phyloP scores from a whole-genome alignment of 179 eudicot genomes.

The Actinidia arguta region DNA sequence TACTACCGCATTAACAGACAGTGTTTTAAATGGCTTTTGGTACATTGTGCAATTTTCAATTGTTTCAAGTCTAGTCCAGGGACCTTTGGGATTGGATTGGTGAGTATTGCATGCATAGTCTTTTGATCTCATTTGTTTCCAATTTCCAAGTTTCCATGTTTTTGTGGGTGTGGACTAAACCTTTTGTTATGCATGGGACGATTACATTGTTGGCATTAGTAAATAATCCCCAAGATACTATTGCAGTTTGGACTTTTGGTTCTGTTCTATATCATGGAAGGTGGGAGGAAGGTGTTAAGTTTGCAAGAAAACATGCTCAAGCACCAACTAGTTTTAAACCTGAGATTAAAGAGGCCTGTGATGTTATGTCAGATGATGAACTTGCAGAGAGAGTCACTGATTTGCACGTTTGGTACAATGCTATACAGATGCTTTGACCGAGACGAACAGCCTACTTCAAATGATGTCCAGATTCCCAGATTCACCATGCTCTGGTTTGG shows the following conservation, averaged over 20 bases:
- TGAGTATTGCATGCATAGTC: not conserved
- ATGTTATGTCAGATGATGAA: constrained; percentile 53
- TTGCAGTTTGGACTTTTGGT: constrained; percentile 74
- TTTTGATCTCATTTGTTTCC: not conserved
- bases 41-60: too few species aligned
- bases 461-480: constrained; percentile 62
- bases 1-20: too few species aligned
- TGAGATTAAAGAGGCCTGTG: constrained; percentile 52
- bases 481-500: constrained; percentile 53
- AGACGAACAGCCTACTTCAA: constrained; percentile 45
- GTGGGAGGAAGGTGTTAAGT: constrained; percentile 68
- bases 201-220: constrained; percentile 80
- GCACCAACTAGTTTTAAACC: constrained; percentile 50
- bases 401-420: constrained; percentile 51
- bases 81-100: too few species aligned
- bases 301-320: constrained; percentile 59
- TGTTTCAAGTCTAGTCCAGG: not conserved
- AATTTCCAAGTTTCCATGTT: not conserved
- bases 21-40: too few species aligned
- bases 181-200: constrained; percentile 40
- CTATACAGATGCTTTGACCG: constrained; percentile 49
- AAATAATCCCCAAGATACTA: constrained; percentile 70
- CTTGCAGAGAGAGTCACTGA: constrained; percentile 61
- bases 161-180: constrained; percentile 3
- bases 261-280: constrained; percentile 73